Evolutionary conservation across 2,329 filamentous ascomycete genomes (phyloP), one percentile per base, ranked within the genome.

Genomic region (Cladosporium sp.): DNA sequence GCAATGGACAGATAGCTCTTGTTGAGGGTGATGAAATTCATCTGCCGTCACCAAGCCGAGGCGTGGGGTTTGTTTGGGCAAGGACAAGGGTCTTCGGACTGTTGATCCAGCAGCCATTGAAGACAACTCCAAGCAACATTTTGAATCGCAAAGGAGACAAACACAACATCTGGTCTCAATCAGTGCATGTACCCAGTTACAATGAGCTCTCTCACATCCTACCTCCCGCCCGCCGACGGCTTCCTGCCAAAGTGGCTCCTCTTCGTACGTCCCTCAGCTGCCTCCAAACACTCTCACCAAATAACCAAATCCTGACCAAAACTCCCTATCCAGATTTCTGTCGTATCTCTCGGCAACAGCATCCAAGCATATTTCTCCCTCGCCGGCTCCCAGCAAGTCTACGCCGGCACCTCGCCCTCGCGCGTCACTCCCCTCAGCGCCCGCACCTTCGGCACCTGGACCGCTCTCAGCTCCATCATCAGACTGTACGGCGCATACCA

Each of bases 401-500:
- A 98, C 83, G 87, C 89, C 71, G 88, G 88, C 78, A 80, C 62
- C 86, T 86, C 80, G 66, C 78, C 46, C 75, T 63, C 66, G 82
- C 83, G 14, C 60, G 86, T 92, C 65, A 93, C 91, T 6, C 87
- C 90, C 5, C 86, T 97, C 33, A 89, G 88, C 12, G 89, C 89
- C 29, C 89, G 92, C 69, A 88, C 92, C 23, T 96, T 96, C 77
- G 93, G 91, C 63, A 95, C 91, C 33, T 97, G 93, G 89, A 96
- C 93, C 0, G 84, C 94, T 66, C 83, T 96, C 66, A 89, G 90
- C 6, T 86, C 88, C 66, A 81, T 96, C 60, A 85, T 96, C 53
- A 87, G 93, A 62, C 81, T 93, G 70, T 96, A 96, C 75, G 91
- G 92, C 5, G 91, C 91, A 37, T 96, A 96, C 80, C 84, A 96